Base-by-base conservation (phyloP, 345 rosid genomes). In the Acer saccharum region DNA sequence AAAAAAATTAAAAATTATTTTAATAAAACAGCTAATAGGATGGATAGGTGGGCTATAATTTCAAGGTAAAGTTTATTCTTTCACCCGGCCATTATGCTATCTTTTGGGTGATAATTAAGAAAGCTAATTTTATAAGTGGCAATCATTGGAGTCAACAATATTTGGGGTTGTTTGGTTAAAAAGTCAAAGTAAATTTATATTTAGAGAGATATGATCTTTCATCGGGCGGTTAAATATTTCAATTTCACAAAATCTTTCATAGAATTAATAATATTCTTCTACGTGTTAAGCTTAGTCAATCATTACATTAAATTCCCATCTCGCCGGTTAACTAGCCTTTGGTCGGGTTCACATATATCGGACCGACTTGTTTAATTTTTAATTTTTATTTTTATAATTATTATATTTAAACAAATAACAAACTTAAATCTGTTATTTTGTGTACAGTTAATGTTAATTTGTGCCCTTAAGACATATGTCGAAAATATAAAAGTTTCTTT, bases 311-410 rank as follows among this genome's bases (percentile, higher is more conserved):
- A 87, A 64, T 81, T 71, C 81, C 44, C 9, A 27, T 32, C 75
- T 48, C 23, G 12, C 82, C 87, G 58, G 77, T 74, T 67, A 67
- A 68, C 66, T 77, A 78, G 87, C 83, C 18, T 69, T 76, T 64
- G 82, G 88, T 81, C 88, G 84, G 85, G 71, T 85, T 87, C 90
- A 83, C 85, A 87, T 43, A 43, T 79, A 57, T 9, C 65, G 66
- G 55, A 52, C 81, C 72, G 65, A 75, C 73, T 54, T 11, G 50
- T 35, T 11, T 29, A 11, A 11, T 27, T 64, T 18, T 48, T 10
- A 2, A 2, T 46, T 46, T 46, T 9, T 2, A 18, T 3, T 29
- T 29, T 29, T 50, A 44, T 67, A 41, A 8, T n/a, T 41, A 8
- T 50, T 50, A 44, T 67, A 41, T 2, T n/a, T 41, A 8, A 39